phyloP scores from a whole-genome alignment of 768 basidiomycete genomes.

The Thelephora ganbajun region DNA sequence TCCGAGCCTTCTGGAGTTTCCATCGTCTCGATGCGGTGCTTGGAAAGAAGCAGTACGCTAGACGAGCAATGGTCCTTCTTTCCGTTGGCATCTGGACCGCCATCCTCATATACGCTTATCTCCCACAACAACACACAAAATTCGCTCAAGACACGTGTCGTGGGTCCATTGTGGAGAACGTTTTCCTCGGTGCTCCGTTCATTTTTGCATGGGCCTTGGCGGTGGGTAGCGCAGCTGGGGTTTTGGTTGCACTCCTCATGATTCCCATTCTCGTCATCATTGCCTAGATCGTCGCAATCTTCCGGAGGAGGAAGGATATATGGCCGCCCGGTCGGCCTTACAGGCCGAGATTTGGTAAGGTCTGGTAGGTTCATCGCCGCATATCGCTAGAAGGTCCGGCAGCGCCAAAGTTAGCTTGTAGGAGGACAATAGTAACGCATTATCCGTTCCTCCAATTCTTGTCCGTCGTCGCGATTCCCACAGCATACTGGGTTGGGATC shows the following conservation, averaged over 20 bases:
- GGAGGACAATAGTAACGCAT: background rate
- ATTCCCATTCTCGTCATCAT: background rate
- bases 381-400: background rate
- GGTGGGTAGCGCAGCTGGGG: background rate
- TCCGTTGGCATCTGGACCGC: background rate
- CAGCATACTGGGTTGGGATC: background rate
- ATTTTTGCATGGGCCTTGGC: background rate
- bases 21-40: background rate
- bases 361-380: background rate
- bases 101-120: background rate
- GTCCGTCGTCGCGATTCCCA: background rate
- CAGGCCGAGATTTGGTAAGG: background rate
- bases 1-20: background rate
- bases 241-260: background rate
- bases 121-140: background rate
- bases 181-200: background rate
- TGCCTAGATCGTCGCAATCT: background rate
- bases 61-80: background rate
- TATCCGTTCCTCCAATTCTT: constrained; percentile 3
- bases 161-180: background rate
- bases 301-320: background rate
- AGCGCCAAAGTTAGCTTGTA: background rate
- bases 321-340: background rate
- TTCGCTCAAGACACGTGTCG: background rate
- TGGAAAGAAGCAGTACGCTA: background rate